phyloP scores from a whole-genome alignment of 257 asterid species.

The Cordia subcordata region DNA sequence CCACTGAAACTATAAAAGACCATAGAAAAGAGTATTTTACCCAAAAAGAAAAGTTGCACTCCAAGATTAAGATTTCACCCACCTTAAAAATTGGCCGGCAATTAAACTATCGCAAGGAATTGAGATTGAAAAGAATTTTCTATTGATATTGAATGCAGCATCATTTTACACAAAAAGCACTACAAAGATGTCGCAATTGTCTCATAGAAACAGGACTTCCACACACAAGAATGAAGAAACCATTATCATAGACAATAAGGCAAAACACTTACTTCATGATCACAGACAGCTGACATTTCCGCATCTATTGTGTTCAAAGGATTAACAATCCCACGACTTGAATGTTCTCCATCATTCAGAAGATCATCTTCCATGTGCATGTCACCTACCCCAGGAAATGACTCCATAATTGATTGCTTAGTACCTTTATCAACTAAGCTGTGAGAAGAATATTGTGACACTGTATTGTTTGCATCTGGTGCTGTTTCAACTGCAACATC shows the following conservation, averaged over 20 bases:
- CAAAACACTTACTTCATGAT: slow-evolving; percentile 51
- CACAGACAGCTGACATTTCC: slow-evolving; percentile 35
- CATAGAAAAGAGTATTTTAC: no score
- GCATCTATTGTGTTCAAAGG: slow-evolving; percentile 31
- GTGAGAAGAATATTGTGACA: slow-evolving; percentile 22
- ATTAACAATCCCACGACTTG: slow-evolving; percentile 29
- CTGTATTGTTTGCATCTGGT: slow-evolving; percentile 26
- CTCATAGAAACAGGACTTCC: background rate
- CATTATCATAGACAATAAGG: background rate
- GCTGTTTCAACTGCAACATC: slow-evolving; percentile 31
- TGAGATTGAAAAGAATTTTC: no score
- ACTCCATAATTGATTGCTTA: slow-evolving; percentile 29
- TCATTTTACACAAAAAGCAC: no score
- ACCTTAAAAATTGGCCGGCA: no score
- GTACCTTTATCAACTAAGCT: slow-evolving; percentile 23
- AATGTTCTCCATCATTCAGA: slow-evolving; percentile 33
- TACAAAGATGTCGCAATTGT: background rate
- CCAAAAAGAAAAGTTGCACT: no score
- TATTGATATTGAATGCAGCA: no score
- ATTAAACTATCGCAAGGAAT: no score
- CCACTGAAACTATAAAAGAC: no score
- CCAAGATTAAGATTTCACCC: no score
- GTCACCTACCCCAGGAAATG: slow-evolving; percentile 20
- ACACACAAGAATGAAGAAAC: background rate
- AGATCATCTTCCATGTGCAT: slow-evolving; percentile 29